Percentiles rank a stretch among this genome's conserved stretches.
These are phyloP conservation scores for Fusarium sp. DNA, from an alignment of 2,329 filamentous ascomycete genomes.

Conservation along the genomic window DNA sequence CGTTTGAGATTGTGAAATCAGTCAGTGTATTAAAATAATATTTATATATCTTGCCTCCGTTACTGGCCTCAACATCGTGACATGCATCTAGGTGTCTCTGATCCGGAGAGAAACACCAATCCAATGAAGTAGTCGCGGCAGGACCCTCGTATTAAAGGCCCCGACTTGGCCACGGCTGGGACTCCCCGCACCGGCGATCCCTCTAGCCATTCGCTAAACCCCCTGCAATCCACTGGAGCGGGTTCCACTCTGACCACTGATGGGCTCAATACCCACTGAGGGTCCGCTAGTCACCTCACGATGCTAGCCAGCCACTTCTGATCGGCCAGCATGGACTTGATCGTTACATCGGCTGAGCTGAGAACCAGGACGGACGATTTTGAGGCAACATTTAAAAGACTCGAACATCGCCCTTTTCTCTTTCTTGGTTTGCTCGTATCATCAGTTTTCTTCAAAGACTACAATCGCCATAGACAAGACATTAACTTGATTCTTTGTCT, in stretches of 20 bases:
- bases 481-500: neutral
- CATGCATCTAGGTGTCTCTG: neutral
- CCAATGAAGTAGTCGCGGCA: constrained; percentile 27
- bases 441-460: neutral
- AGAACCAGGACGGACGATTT: constrained; percentile 7
- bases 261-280: constrained; percentile 17
- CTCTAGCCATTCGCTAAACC: constrained; percentile 31
- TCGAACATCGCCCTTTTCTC: constrained; percentile 2
- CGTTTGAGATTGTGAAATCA: neutral
- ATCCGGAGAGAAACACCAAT: constrained; percentile 8
- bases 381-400: constrained; percentile 27
- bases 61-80: neutral
- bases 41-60: neutral
- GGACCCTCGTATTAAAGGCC: constrained; percentile 32
- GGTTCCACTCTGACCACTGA: neutral
- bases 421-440: constrained; percentile 14
- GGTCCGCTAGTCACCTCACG: constrained; percentile 10
- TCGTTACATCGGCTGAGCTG: constrained; percentile 28
- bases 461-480: neutral
- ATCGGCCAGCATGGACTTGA: constrained; percentile 16
- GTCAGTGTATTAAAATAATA: no score
- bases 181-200: constrained; percentile 34
- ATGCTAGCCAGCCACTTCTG: constrained; percentile 2
- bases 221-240: constrained; percentile 3
- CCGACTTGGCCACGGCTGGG: constrained; percentile 28